Base-by-base conservation (phyloP, 2,329 filamentous ascomycete species). In the Aplosporella prunicola region DNA sequence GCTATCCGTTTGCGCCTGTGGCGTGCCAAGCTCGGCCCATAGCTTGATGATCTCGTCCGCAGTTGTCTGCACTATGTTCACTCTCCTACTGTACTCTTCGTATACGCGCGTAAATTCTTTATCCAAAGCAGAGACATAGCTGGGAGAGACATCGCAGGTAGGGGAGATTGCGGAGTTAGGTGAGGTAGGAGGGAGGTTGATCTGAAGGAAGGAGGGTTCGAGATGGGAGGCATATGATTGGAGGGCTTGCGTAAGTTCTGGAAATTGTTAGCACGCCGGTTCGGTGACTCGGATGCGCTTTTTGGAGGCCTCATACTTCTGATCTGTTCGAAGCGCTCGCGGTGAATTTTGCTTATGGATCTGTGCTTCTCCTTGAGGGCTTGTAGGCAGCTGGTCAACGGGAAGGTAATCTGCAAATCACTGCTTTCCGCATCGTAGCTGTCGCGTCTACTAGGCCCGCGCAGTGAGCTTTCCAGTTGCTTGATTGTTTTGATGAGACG, bases 201-300 rank as follows among this genome's bases (percentile, higher is more conserved):
- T 79, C 53, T 80, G 76, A 47, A 96, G 75, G 57, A 96, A 96
- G 2, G 81, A 81, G 9, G 84, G 68, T 58, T 98, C 91, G 31
- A 98, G 82, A 57, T 96, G 91, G 8, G 85, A 93, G 2, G 91
- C 93, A 59, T 96, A 98, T 5, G 89, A 95, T 57, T 94, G 82
- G 34, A 98, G 79, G 4, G 89, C 89, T 61, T 93, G 78, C 16
- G 87, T 87, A 46, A 98, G 81, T 69, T 95, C 86, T 93, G 34
- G 5, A 30, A 18, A 20, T 11, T 22, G 44, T 57, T 34, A 55
- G 47, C 30, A 26, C 27, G n/a, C n/a, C n/a, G n/a, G n/a, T n/a
- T n/a, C 9, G 9, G 10, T 9, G 5, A 10, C 9, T 22, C 6
- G 9, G 8, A 18, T 7, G 11, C 11, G 17, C 9, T 20, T 3